phyloP scores from a whole-genome alignment of 371 early-diverging fungal genomes.

The Globomyces sp. region DNA sequence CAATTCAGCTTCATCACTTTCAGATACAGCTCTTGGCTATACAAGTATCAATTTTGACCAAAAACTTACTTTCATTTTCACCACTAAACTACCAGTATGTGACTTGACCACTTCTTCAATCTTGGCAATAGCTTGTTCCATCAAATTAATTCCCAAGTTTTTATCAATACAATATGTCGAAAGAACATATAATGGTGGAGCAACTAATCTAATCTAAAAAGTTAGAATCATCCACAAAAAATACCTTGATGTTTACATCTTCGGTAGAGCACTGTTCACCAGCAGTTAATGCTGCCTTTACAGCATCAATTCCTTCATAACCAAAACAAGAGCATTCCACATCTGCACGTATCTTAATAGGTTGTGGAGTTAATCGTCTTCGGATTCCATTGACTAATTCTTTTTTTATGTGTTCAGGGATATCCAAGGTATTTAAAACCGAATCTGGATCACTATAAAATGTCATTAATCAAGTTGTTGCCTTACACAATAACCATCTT shows the following conservation, averaged over 20 bases:
- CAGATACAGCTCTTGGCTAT: constrained; percentile 80
- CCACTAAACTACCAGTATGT: constrained; percentile 71
- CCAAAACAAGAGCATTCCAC: constrained; percentile 96
- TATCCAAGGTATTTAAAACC: constrained; percentile 80
- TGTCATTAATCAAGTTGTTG: constrained; percentile 1
- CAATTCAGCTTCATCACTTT: constrained; percentile 93
- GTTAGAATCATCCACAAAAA: not conserved
- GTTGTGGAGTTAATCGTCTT: constrained; percentile 92
- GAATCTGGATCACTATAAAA: constrained; percentile 76
- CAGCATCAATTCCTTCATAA: constrained; percentile 96
- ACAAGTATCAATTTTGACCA: not conserved
- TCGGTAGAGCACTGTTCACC: constrained; percentile 86
- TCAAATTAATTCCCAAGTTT: constrained; percentile 74
- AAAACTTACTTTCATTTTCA: constrained; percentile 76
- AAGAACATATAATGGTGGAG: constrained; percentile 95
- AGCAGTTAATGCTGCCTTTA: constrained; percentile 89
- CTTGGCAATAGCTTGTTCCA: constrained; percentile 84
- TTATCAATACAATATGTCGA: constrained; percentile 88
- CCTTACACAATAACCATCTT: constrained; percentile 86
- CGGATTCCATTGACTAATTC: constrained; percentile 86
- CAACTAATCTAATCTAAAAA: constrained; percentile 67
- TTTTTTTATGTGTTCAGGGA: constrained; percentile 60
- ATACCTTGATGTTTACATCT: constrained; percentile 79
- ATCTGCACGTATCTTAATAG: constrained; percentile 97
- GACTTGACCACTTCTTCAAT: constrained; percentile 78